Evolutionary conservation across 1,139 yeast species (phyloP), one percentile per base, ranked within the genome.

Genomic region (Candida buenavistaensis): DNA sequence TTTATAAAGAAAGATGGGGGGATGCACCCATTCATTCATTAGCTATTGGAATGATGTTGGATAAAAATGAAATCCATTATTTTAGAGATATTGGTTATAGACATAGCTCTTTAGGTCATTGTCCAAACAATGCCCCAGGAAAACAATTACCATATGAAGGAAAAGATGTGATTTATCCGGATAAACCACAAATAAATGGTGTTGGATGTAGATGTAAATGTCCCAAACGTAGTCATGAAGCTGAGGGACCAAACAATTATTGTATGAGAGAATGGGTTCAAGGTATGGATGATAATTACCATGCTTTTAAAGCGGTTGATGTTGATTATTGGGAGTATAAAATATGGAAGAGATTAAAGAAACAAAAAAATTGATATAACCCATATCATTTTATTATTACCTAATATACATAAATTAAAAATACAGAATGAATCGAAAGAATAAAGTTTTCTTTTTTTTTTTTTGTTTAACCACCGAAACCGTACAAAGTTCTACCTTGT

Each of bases 401-500:
- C 31, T 28, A 28, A 28, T 28, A 28, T 28, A 28, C 31, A 28
- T 8, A 27, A 26, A 13, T 26, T 28, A 28, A 28, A 28, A 28
- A 28, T 28, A 28, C 31, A 28, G 26, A 22, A 28, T 28, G 30
- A 28, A 36, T 39, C 14, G 32, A 39, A n/a, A n/a, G n/a, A n/a
- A n/a, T n/a, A n/a, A n/a, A n/a, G n/a, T n/a, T n/a, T n/a, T n/a
- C n/a, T n/a, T n/a, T 14, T 17, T 11, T 3, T 14, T 14, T 12
- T 22, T 14, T 22, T 14, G 15, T 32, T 64, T 86, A 92, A 82
- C 97, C 97, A 78, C 97, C 97, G 85, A 92, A 92, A 88, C 98
- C 98, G 71, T 92, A 92, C 75, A 92, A 85, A 78, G 98, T 92
- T 79, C 97, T 88, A 68, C 98, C 98, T 79, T 92, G 97, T 84